Evolutionary conservation across 805 yeast genomes (phyloP).

Genomic region (Saccharomyces eubayanus): DNA sequence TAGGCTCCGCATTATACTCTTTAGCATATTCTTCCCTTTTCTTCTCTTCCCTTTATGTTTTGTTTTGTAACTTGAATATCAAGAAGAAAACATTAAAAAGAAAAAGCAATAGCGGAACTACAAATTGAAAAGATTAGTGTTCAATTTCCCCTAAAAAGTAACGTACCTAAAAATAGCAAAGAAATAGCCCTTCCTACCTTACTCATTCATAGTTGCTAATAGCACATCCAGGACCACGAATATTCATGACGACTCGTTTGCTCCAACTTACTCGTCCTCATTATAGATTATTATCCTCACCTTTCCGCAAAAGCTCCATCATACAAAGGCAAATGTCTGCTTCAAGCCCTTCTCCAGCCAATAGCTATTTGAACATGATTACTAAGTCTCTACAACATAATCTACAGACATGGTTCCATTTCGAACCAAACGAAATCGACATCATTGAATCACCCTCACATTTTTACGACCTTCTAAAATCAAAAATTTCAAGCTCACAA

Average conservation of each 20-base stretch:
- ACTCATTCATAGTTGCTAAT: not conserved
- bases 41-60: not conserved
- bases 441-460: slow-evolving; percentile 57
- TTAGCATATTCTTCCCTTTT: not conserved
- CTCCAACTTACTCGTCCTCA: not conserved
- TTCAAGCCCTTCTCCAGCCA: not conserved
- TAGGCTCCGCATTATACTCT: not conserved
- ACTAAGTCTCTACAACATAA: not conserved
- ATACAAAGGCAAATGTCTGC: not conserved
- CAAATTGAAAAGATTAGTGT: not conserved
- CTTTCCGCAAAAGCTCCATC: not conserved
- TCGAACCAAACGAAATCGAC: slow-evolving; percentile 48
- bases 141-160: not conserved
- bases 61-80: not conserved
- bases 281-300: not conserved
- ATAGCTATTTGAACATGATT: not conserved
- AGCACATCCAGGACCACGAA: not conserved
- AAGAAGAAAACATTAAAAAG: not conserved
- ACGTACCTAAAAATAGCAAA: not conserved
- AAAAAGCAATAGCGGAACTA: not conserved
- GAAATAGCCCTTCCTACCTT: not conserved
- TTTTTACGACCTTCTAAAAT: slow-evolving; percentile 61
- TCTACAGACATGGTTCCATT: slow-evolving; percentile 41
- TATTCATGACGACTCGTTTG: not conserved
- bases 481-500: slow-evolving; percentile 55